Evolutionary conservation across 164 flowering plant genomes (phyloP).

Genomic region (Houttuynia cordata): DNA sequence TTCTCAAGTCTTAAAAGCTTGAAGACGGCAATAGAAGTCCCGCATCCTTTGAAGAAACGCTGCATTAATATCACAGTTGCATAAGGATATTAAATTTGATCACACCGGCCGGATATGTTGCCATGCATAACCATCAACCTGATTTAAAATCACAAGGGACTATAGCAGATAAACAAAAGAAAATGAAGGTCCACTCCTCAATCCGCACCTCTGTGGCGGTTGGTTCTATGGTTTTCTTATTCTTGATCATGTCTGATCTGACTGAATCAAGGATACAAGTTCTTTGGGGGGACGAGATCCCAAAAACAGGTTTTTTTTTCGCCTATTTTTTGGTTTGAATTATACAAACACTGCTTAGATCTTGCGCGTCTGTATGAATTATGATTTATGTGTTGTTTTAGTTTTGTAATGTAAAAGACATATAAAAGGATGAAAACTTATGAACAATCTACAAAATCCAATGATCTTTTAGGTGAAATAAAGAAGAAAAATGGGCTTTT

Average conservation of each 20-base stretch:
- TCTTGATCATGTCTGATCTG: background rate
- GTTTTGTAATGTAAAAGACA: background rate
- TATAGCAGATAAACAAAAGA: background rate
- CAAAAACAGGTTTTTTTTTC: background rate
- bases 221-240: background rate
- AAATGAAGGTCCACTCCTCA: background rate
- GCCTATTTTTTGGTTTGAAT: background rate
- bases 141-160: background rate
- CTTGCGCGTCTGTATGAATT: background rate
- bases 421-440: background rate
- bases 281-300: background rate
- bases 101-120: too few relatives aligned
- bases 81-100: too few relatives aligned
- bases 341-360: background rate
- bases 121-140: too few relatives aligned
- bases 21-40: too few relatives aligned
- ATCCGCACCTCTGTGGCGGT: background rate
- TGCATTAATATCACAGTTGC: too few relatives aligned
- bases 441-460: background rate
- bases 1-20: too few relatives aligned
- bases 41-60: too few relatives aligned
- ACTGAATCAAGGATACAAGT: background rate
- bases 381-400: background rate
- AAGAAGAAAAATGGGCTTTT: too few relatives aligned
- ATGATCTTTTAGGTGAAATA: too few relatives aligned